phyloP scores from a whole-genome alignment of 352 stramenopile genomes.

The Lagenidium giganteum region DNA sequence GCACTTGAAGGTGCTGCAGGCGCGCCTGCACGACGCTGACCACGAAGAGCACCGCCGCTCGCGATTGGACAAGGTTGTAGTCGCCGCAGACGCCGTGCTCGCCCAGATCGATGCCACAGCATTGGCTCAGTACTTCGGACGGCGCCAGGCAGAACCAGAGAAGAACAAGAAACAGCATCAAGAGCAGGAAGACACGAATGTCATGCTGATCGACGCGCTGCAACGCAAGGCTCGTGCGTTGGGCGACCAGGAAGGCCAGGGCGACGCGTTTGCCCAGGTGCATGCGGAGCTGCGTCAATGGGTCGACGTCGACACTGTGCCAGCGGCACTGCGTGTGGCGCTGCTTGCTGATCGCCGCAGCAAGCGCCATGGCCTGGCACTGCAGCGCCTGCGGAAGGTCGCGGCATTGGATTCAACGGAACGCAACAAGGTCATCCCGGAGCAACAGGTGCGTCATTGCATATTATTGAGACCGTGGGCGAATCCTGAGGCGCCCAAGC shows the following conservation, averaged over 20 bases:
- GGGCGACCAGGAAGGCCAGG: constrained; percentile 44
- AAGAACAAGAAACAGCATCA: constrained; percentile 69
- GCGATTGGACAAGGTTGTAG: constrained; percentile 44
- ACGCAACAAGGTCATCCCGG: constrained; percentile 57
- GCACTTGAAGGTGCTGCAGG: constrained; percentile 58
- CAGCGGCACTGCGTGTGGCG: constrained; percentile 47
- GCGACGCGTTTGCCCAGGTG: constrained; percentile 45
- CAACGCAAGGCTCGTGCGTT: constrained; percentile 67
- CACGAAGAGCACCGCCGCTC: constrained; percentile 37
- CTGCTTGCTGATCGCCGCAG: constrained; percentile 60
- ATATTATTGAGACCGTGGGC: too few relatives aligned
- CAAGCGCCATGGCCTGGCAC: constrained; percentile 30
- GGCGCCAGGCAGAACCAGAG: constrained; percentile 38
- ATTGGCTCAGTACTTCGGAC: constrained; percentile 72
- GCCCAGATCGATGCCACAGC: constrained; percentile 55
- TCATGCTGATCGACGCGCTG: constrained; percentile 66
- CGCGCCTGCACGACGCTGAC: constrained; percentile 72
- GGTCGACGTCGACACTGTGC: constrained; percentile 58
- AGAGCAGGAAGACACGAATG: constrained; percentile 65
- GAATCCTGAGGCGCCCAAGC: too few relatives aligned
- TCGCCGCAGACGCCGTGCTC: constrained; percentile 51
- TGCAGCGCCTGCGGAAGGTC: constrained; percentile 74
- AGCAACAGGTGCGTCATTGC: constrained; percentile 65
- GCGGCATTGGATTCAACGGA: constrained; percentile 50
- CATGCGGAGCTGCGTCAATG: constrained; percentile 67